Evolutionary conservation across 148 eudicot species (phyloP), one percentile per base, ranked within the genome.

Genomic region (Rhododendron williamsianum): DNA sequence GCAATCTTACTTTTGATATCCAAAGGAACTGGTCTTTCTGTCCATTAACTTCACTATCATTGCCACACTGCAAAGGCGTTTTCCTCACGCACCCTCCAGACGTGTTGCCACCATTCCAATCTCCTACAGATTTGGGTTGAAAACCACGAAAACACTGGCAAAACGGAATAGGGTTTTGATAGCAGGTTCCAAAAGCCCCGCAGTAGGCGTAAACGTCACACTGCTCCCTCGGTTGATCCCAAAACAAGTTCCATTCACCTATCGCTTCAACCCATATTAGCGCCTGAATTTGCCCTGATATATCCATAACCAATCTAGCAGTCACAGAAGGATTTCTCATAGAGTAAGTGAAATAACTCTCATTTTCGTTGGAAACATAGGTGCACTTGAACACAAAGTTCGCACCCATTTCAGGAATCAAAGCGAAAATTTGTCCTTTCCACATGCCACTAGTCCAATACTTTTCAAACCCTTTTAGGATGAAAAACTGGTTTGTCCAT

Each of bases 201-300:
- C 90, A 83, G 74, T 78, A 88, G 25, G 88, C 90, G 58, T 88
- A 86, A 23, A 88, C 82, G 25, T 88, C 81, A 83, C 86, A 88
- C 78, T 86, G 90, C 54, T 88, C 88, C 46, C 78, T 88, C 2
- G 90, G 90, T 13, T 88, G 85, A 1, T 80, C 72, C 90, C 88
- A 86, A 43, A 86, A 83, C 81, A 88, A 46, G 69, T 83, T 84
- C 90, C 90, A 88, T 82, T 83, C 63, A 5, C 84, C 27, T 83
- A 43, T 1, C 58, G 13, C 19, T 51, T 76, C 79, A 76, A 38
- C 3, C 79, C 79, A 76, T 38, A 76, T 6, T 8, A 38, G 48
- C 5, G 4, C 52, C 84, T 86, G 74, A 83, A 88, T 52, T 60
- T 88, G 87, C 12, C 88, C 90, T 78, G 86, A 83, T 49, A 33